Evolutionary conservation across 805 yeast species (phyloP).

Genomic region (Starmerella apicola): DNA sequence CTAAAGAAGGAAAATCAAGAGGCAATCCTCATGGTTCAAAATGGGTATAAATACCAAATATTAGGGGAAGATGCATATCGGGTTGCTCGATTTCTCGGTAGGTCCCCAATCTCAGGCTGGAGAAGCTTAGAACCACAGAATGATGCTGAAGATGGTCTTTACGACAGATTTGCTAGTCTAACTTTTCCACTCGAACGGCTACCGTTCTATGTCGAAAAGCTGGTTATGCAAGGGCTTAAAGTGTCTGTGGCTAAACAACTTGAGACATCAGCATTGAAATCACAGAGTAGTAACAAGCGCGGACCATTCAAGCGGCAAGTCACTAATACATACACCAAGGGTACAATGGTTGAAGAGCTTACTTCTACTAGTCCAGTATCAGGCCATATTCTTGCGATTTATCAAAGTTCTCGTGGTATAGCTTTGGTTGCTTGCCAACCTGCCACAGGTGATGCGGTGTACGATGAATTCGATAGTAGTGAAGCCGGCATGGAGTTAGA

Average conservation of each 20-base stretch:
- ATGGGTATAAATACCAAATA: constrained; percentile 83
- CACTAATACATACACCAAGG: constrained; percentile 63
- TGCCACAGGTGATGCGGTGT: constrained; percentile 59
- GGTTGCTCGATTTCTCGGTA: constrained; percentile 43
- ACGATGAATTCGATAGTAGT: constrained; percentile 58
- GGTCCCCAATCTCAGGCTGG: constrained; percentile 62
- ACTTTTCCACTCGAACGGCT: constrained; percentile 71
- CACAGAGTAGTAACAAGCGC: constrained; percentile 38
- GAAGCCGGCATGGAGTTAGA: constrained; percentile 49
- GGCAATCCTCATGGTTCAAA: constrained; percentile 68
- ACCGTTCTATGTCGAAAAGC: constrained; percentile 60
- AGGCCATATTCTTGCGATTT: constrained; percentile 22
- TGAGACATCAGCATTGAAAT: constrained; percentile 67
- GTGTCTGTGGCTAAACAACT: constrained; percentile 80
- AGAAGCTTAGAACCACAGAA: constrained; percentile 36
- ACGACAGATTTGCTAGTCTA: constrained; percentile 62
- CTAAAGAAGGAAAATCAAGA: constrained; percentile 51
- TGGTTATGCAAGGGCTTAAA: constrained; percentile 59
- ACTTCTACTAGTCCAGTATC: constrained; percentile 16
- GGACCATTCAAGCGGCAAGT: constrained; percentile 56
- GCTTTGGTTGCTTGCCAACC: constrained; percentile 56
- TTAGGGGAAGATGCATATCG: constrained; percentile 72
- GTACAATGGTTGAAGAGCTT: constrained; percentile 65
- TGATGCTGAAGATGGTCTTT: constrained; percentile 38
- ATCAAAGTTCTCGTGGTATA: constrained; percentile 13